Conservation (phyloP, 129 eudicot species). For the Centaurea solstitialis region DNA sequence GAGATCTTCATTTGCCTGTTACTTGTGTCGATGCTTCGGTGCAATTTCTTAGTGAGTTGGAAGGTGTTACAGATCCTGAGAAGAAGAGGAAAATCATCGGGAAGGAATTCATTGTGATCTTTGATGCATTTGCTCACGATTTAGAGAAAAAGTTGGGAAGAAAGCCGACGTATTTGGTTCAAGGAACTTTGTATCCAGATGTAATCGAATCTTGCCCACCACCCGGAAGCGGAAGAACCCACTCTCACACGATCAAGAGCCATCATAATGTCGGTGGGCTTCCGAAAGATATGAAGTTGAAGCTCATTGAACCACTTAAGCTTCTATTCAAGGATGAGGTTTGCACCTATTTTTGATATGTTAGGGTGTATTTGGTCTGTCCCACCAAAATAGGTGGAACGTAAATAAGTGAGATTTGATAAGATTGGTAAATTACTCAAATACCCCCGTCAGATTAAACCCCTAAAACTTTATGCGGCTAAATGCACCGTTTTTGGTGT, state of each 20-base stretch:
- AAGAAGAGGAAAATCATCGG: conserved; percentile 88
- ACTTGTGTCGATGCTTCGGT: conserved; percentile 90
- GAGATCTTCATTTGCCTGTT: conserved; percentile 91
- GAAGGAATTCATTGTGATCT: conserved; percentile 77
- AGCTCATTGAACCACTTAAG: conserved; percentile 94
- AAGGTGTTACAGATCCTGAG: conserved; percentile 94
- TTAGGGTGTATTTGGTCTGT: neutral
- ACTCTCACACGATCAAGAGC: conserved; percentile 96
- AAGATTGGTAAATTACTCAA: neutral
- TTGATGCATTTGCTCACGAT: conserved; percentile 87
- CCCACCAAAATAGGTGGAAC: too few species aligned
- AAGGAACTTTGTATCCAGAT: conserved; percentile 97
- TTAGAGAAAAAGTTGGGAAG: conserved; percentile 73
- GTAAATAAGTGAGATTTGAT: neutral
- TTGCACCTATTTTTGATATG: neutral
- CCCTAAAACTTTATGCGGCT: neutral
- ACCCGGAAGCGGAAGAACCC: conserved; percentile 91
- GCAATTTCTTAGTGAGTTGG: conserved; percentile 71
- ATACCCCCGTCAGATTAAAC: neutral
- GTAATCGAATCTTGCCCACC: conserved; percentile 98
- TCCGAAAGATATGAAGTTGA: conserved; percentile 94
- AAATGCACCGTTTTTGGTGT: neutral
- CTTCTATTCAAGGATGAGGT: conserved; percentile 96
- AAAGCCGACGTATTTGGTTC: conserved; percentile 82
- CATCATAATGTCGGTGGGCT: conserved; percentile 98